Evolutionary conservation across 176 grass and related monocot genomes (phyloP), one percentile per base, ranked within the genome.

Genomic region (Olyra latifolia): DNA sequence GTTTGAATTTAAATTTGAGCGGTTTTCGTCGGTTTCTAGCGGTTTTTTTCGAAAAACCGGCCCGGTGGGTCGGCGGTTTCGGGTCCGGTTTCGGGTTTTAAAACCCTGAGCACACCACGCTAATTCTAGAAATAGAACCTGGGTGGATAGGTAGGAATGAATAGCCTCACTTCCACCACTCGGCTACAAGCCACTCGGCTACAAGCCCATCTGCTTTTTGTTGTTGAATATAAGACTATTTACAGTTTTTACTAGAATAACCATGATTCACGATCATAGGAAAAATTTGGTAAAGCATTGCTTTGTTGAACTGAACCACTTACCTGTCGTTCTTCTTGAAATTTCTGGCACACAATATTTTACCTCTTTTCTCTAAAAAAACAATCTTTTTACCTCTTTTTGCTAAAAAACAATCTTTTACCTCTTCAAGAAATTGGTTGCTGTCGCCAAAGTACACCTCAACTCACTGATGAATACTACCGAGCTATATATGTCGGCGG

Each of bases 391-490:
- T 4, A 35, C 32, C 32, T 35, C 32, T 35, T 1, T 35, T 35
- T 35, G 32, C 32, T 35, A 35, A 35, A 35, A 35, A 16, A 0
- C 28, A 2, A n/a, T 65, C 4, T 39, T 20, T 45, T 50, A 0
- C 6, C 8, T 59, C 1, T 28, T 59, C 41, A 73, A 83, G 60
- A 83, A 83, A 68, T 10, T 41, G 63, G 13, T 69, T 67, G 78
- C 22, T 32, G 42, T 60, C 0, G 60, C 80, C 68, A 68, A 68
- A 79, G 17, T 0, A 3, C 80, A 72, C 48, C 19, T 83, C 48
- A 39, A 29, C 66, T 66, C 59, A 19, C 40, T 79, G 47, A 79
- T 41, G 25, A 49, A 66, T 3, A 12, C 17, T 4, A 20, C 25
- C 0, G 4, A 6, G 14, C 15, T 27, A 6, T 82, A 77, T 1